Evolutionary conservation across 371 early-diverging fungal genomes (phyloP).

Genomic region (Syncephalastrum contaminatum): DNA sequence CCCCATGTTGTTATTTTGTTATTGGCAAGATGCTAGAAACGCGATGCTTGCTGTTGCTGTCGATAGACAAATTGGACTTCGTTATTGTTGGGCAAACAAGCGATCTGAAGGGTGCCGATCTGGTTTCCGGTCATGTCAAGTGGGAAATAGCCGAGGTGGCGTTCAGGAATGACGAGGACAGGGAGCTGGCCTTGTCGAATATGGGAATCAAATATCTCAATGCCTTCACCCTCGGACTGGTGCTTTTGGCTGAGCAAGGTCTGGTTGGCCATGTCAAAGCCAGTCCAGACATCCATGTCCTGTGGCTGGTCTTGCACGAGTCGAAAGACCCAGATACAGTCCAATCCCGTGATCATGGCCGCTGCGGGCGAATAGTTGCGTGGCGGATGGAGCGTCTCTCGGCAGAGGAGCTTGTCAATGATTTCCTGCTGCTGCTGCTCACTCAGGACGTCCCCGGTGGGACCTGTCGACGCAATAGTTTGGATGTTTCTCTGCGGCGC

Average conservation of each 20-base stretch:
- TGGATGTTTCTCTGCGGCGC: background rate
- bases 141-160: constrained; percentile 24
- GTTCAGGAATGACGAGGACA: constrained; percentile 20
- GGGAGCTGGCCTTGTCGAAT: constrained; percentile 28
- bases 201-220: constrained; percentile 35
- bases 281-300: constrained; percentile 22
- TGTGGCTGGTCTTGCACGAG: background rate
- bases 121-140: constrained; percentile 11
- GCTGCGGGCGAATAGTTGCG: background rate
- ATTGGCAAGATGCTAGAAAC: too few species aligned
- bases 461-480: constrained; percentile 1
- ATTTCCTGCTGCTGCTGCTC: constrained; percentile 14
- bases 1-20: too few species aligned
- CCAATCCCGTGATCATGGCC: constrained; percentile 15
- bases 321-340: constrained; percentile 36
- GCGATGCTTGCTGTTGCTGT: background rate
- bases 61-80: constrained; percentile 18
- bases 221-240: constrained; percentile 11
- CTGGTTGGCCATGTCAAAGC: constrained; percentile 36
- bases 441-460: constrained; percentile 23
- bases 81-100: constrained; percentile 15
- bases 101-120: constrained; percentile 18
- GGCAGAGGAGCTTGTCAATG: background rate
- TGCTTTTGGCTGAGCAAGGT: constrained; percentile 9
- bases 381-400: background rate